phyloP scores from a whole-genome alignment of 805 yeast genomes.

The Barnettozyma botsteinii region DNA sequence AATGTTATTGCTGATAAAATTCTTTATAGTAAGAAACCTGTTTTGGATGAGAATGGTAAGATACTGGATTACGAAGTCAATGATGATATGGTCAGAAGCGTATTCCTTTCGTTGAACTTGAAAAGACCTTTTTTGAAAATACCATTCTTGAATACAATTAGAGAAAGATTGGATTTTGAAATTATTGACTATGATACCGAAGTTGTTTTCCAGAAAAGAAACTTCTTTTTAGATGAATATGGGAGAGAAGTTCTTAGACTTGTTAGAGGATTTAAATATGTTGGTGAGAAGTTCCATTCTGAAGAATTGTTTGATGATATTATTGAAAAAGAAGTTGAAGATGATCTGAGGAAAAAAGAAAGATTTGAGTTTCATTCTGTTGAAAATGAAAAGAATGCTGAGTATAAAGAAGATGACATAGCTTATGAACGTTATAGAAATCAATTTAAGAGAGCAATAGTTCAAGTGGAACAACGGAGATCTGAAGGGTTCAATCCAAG shows the following conservation, averaged over 20 bases:
- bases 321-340: too few species aligned
- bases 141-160: not conserved
- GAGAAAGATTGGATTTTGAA: constrained; percentile 3
- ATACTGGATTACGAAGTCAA: too few species aligned
- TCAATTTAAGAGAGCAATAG: too few species aligned
- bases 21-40: not conserved
- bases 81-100: not conserved
- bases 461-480: too few species aligned
- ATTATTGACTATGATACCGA: not conserved
- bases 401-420: too few species aligned
- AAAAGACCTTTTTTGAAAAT: not conserved
- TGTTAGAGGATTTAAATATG: not conserved
- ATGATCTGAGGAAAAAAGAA: too few species aligned
- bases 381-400: too few species aligned
- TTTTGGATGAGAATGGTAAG: too few species aligned
- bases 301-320: too few species aligned
- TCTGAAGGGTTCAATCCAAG: too few species aligned
- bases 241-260: not conserved
- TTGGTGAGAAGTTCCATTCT: not conserved
- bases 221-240: not conserved
- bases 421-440: too few species aligned
- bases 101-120: not conserved
- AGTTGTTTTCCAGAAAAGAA: not conserved
- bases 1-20: not conserved
- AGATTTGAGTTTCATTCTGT: too few species aligned